phyloP scores from a whole-genome alignment of 495 filamentous ascomycete genomes.

The Neurospora sp. region DNA sequence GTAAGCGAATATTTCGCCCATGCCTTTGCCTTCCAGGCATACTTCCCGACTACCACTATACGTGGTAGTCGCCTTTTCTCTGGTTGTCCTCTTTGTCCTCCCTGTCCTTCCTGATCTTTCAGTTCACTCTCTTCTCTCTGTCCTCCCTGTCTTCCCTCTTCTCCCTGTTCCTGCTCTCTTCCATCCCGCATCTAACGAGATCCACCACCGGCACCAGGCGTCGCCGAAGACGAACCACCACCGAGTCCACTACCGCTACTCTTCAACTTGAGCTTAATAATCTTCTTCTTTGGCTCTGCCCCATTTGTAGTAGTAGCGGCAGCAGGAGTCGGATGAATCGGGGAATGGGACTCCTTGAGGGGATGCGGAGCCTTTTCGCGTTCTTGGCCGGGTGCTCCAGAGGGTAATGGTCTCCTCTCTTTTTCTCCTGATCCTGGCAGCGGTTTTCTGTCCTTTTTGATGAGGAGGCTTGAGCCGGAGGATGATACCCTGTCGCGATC shows the following conservation, averaged over 20 bases:
- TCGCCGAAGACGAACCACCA: background rate
- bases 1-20: background rate
- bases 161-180: background rate
- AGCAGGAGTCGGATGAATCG: background rate
- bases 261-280: slow-evolving; percentile 32
- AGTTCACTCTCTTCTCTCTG: background rate
- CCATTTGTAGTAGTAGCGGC: background rate
- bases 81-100: background rate
- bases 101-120: background rate
- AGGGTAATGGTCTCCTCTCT: slow-evolving; percentile 1
- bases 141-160: background rate
- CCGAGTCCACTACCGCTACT: background rate
- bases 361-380: background rate
- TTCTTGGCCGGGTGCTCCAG: background rate
- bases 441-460: background rate
- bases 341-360: background rate
- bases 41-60: background rate
- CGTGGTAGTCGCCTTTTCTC: background rate
- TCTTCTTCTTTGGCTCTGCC: slow-evolving; percentile 9
- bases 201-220: background rate
- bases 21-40: background rate
- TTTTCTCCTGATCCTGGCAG: background rate
- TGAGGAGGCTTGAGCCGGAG: background rate
- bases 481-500: background rate
- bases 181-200: background rate